Evolutionary conservation across 2,329 filamentous ascomycete species (phyloP), one percentile per base, ranked within the genome.

Genomic region (Fusarium longipes): DNA sequence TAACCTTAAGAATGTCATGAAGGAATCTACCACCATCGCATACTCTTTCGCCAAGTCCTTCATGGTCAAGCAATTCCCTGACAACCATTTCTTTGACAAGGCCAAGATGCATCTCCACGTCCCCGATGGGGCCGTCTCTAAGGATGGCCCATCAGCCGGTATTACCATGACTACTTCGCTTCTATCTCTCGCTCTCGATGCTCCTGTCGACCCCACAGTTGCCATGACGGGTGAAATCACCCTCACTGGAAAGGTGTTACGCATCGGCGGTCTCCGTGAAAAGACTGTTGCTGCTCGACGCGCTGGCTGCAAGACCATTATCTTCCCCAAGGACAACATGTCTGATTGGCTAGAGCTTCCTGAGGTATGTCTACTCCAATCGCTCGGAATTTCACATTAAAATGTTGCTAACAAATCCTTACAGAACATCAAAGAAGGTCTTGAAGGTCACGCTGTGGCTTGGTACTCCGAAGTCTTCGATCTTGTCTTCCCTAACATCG

Each of bases 191-290:
- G 95, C 93, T 10, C 82, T 98, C 36, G 88, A 97, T 70, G 86
- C 86, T 43, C 86, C 90, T 17, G 85, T 99, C 48, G 86, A 93
- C 75, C 93, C 95, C 8, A 93, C 92, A 1, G 89, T 98, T 70
- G 95, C 96, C 60, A 99, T 99, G 96, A 99, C 96, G 1, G 96
- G 96, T 67, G 96, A 99, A 80, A 83, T 99, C 67, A 99, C 96
- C 3, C 89, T 99, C 51, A 99, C 96, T 2, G 96, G 96, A 54
- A 99, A 99, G 82, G 95, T 99, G 3, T 82, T 99, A 51, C 87
- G 96, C 65, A 99, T 99, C 77, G 96, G 96, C 48, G 96, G 96
- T 1, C 81, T 99, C 71, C 85, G 96, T 44, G 96, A 99, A 82
- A 99, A 99, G 89, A 97, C 96, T 8, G 95, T 99, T 36, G 96